Base-by-base conservation (phyloP, 2,329 filamentous ascomycete species). In the Trichoderma pleuroti region DNA sequence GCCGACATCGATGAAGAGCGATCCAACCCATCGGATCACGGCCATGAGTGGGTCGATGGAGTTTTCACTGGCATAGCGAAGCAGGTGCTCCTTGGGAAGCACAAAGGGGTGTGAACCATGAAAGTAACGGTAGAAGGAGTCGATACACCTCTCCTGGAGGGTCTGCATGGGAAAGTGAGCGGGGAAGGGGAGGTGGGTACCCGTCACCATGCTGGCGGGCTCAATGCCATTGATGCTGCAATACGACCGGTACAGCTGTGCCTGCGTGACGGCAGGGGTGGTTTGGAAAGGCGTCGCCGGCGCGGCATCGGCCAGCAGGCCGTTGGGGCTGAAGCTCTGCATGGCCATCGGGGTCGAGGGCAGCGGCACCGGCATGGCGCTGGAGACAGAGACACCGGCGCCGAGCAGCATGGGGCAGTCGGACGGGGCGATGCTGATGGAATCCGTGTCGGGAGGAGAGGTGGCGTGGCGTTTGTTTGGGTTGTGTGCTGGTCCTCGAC, bases 81-180 rank as follows among this genome's bases (percentile, higher is more conserved):
- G 75, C 30, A 90, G 80, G 62, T 82, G 79, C 7, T 85, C 80
- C 74, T 84, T 86, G 2, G 87, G 88, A 32, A 89, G 81, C 26
- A 86, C 82, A 74, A 89, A 86, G 2, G 88, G 89, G 74, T 90
- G 88, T 4, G 84, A 84, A 11, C 84, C 82, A 73, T 87, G 85
- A 74, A 90, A 90, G 74, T 86, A 82, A 72, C 83, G 82, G 73
- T 89, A 90, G 76, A 88, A 90, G 0, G 86, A 84, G 68, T 88
- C 85, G 34, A 89, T 77, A 74, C 86, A 88, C 34, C 85, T 83
- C 71, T 89, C 86, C 1, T 83, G 78, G 10, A 87, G 76, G 9
- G 81, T 83, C 42, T 75, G 73, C 59, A 75, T 71, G 1, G 77
- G 74, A 4, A 75, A 68, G 32, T 74, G 75, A 18, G 74, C 57